These are phyloP conservation scores for Plasmodium gonderi DNA, from an alignment of 169 alveolate species.

Conservation along the genomic window DNA sequence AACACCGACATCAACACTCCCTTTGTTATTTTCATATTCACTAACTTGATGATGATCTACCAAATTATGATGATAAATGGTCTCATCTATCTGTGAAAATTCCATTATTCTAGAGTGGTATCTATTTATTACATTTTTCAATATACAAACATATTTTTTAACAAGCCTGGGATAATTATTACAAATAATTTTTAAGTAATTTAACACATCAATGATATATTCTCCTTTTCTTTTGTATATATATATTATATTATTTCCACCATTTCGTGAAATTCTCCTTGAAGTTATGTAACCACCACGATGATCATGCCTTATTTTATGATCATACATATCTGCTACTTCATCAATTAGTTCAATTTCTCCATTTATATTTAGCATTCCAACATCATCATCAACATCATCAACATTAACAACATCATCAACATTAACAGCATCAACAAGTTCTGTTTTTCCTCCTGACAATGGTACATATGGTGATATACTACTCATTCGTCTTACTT, in stretches of 20 bases:
- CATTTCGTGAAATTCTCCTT: not conserved
- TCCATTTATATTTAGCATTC: too few species aligned
- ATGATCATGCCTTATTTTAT: too few species aligned
- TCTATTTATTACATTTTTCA: constrained; percentile 57
- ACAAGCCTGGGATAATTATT: constrained; percentile 30
- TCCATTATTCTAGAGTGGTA: constrained; percentile 73
- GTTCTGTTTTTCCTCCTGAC: too few species aligned
- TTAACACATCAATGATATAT: constrained; percentile 27
- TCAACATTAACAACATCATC: too few species aligned
- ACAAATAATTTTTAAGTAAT: constrained; percentile 30
- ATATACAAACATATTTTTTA: constrained; percentile 56
- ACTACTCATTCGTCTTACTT: not conserved
- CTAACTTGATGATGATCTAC: constrained; percentile 18
- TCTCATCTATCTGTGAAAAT: constrained; percentile 70
- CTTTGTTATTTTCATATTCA: not conserved
- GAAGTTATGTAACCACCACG: not conserved
- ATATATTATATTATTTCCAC: constrained; percentile 8
- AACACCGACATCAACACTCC: too few species aligned
- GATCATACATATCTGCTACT: too few species aligned
- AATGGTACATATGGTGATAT: too few species aligned
- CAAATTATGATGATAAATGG: constrained; percentile 40
- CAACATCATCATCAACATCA: too few species aligned
- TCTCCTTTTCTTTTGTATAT: constrained; percentile 71
- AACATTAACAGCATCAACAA: too few species aligned
- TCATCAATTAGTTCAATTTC: too few species aligned